Evolutionary conservation across 2,329 filamentous ascomycete species (phyloP).

Genomic region (Rhynchosporium secalis): DNA sequence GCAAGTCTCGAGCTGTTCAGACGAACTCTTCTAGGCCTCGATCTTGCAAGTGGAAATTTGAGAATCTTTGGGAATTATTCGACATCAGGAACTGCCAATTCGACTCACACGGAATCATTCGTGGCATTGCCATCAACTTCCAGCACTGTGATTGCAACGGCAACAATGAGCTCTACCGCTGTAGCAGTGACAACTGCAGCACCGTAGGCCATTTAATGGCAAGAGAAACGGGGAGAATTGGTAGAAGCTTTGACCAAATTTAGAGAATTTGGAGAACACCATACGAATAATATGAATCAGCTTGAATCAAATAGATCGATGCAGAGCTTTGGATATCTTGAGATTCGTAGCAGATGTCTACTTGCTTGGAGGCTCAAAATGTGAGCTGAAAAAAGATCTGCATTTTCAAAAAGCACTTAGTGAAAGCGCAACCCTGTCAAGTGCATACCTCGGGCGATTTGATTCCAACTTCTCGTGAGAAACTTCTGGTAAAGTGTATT

Average conservation of each 20-base stretch:
- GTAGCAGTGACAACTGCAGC: slow-evolving; percentile 14
- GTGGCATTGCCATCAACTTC: slow-evolving; percentile 27
- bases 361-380: too few species aligned
- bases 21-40: slow-evolving; percentile 34
- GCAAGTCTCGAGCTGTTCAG: slow-evolving; percentile 36
- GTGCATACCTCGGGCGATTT: too few species aligned
- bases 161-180: slow-evolving; percentile 9
- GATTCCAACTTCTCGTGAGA: too few species aligned
- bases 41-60: slow-evolving; percentile 47
- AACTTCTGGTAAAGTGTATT: too few species aligned
- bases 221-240: not conserved
- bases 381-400: too few species aligned
- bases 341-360: too few species aligned
- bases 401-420: not conserved
- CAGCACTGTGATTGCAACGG: not conserved
- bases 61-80: slow-evolving; percentile 29
- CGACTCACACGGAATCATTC: slow-evolving; percentile 30
- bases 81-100: slow-evolving; percentile 24
- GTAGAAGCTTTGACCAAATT: too few species aligned
- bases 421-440: too few species aligned
- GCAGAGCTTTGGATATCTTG: not conserved
- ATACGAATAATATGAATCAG: too few species aligned
- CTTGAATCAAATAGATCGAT: too few species aligned
- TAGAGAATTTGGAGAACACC: not conserved
- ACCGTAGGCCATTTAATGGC: slow-evolving; percentile 7